Conservation (phyloP, 2,329 filamentous ascomycete genomes). For the Diaporthe vexans region DNA sequence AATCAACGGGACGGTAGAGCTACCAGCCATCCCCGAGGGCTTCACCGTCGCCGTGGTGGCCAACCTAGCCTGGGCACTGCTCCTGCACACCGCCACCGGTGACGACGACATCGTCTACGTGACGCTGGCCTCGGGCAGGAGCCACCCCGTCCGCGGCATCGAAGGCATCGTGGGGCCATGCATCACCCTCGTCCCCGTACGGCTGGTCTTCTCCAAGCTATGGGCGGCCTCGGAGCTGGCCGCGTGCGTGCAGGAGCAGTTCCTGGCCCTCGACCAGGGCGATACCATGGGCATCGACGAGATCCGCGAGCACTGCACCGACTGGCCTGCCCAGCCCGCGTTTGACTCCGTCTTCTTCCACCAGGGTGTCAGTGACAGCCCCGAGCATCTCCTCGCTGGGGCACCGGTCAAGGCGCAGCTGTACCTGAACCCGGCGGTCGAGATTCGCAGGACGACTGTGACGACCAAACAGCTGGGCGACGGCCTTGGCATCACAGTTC, state of each 20-base stretch:
- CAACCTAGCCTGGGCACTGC: background rate
- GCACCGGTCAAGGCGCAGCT: background rate
- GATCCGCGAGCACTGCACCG: background rate
- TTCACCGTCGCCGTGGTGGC: background rate
- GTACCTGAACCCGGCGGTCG: background rate
- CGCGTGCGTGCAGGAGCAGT: background rate
- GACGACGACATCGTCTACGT: background rate
- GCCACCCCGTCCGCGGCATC: background rate
- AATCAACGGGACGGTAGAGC: background rate
- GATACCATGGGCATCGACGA: background rate
- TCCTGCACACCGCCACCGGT: slow-evolving; percentile 1
- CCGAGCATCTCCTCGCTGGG: background rate
- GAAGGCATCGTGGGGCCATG: background rate
- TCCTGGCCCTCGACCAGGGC: slow-evolving; percentile 4
- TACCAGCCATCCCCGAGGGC: background rate
- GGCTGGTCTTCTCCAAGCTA: background rate
- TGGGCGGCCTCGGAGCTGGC: background rate
- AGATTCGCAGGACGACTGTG: background rate
- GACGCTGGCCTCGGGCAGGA: background rate
- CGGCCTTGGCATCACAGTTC: background rate
- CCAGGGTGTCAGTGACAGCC: background rate
- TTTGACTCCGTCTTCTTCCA: slow-evolving; percentile 5
- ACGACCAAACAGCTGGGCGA: background rate
- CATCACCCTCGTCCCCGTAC: background rate
- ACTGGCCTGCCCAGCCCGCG: background rate